Conservation (phyloP, 1,284 basidiomycete genomes). For the Limonomyces culmigenus region DNA sequence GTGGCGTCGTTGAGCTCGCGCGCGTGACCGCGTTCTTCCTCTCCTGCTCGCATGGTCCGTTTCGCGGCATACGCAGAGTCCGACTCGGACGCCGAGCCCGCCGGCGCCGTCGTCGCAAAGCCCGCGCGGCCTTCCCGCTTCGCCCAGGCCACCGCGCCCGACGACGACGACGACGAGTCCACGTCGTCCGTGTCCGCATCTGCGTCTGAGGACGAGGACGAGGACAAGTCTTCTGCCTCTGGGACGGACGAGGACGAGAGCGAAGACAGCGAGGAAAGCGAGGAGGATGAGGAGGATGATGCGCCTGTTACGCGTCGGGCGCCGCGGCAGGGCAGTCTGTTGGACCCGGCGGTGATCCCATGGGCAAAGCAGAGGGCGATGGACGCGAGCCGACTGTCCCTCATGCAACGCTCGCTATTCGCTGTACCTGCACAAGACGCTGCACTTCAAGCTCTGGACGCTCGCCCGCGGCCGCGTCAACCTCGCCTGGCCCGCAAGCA, state of each 20-base stretch:
- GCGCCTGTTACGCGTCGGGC: conserved; percentile 4
- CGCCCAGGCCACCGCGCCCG: conserved; percentile 13
- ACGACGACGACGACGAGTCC: conserved; percentile 18
- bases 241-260: conserved; percentile 4
- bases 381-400: conserved; percentile 71
- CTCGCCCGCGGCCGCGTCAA: conserved; percentile 20
- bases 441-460: conserved; percentile 31
- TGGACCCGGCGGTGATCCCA: conserved; percentile 22
- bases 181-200: conserved; percentile 9
- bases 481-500: conserved; percentile 40
- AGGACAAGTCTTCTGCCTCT: not conserved
- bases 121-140: not conserved
- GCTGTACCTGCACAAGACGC: conserved; percentile 53
- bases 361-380: conserved; percentile 58
- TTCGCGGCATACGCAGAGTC: conserved; percentile 21
- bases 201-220: not conserved
- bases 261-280: conserved; percentile 10
- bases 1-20: no score
- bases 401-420: conserved; percentile 86
- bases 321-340: conserved; percentile 14
- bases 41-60: conserved; percentile 16
- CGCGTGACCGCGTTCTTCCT: not conserved
- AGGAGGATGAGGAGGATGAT: conserved; percentile 9
- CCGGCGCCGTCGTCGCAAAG: not conserved
- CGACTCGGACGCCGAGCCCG: not conserved